Conservation (phyloP, 257 asterid genomes). For the Voacanga thouarsii region DNA sequence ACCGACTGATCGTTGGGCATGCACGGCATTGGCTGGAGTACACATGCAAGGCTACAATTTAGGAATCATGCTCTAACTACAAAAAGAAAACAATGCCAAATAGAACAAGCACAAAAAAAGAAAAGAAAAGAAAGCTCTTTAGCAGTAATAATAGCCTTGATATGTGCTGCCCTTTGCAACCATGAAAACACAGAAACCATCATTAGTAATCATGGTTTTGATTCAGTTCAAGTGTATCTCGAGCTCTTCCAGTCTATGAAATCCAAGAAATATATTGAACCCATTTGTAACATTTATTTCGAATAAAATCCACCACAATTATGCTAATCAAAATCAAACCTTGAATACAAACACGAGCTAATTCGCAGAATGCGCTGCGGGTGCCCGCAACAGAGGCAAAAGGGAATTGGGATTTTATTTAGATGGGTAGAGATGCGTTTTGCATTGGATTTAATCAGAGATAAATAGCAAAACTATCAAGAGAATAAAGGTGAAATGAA, state of each 20-base stretch:
- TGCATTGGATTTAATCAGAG: too few relatives aligned
- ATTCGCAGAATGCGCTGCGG: too few relatives aligned
- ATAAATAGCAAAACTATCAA: too few relatives aligned
- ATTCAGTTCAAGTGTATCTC: not conserved
- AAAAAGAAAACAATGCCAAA: not conserved
- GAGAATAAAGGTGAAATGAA: too few relatives aligned
- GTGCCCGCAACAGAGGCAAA: too few relatives aligned
- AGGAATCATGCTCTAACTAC: not conserved
- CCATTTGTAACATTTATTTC: not conserved
- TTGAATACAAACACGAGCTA: too few relatives aligned
- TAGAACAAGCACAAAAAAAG: not conserved
- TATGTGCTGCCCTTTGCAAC: constrained; percentile 66
- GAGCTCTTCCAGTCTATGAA: not conserved
- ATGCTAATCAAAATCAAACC: not conserved
- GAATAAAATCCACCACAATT: too few relatives aligned
- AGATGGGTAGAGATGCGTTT: too few relatives aligned
- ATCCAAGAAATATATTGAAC: not conserved
- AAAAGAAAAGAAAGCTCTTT: constrained; percentile 56
- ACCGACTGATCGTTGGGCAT: too few relatives aligned
- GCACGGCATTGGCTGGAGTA: too few relatives aligned
- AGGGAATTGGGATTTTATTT: too few relatives aligned
- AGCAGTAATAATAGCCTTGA: constrained; percentile 90
- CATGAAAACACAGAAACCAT: constrained; percentile 6
- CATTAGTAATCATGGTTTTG: constrained; percentile 5
- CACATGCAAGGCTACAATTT: not conserved